Evolutionary conservation across 202 grass and related monocot genomes (phyloP), one percentile per base, ranked within the genome.

Genomic region (Schoenoplectus tabernaemontani): DNA sequence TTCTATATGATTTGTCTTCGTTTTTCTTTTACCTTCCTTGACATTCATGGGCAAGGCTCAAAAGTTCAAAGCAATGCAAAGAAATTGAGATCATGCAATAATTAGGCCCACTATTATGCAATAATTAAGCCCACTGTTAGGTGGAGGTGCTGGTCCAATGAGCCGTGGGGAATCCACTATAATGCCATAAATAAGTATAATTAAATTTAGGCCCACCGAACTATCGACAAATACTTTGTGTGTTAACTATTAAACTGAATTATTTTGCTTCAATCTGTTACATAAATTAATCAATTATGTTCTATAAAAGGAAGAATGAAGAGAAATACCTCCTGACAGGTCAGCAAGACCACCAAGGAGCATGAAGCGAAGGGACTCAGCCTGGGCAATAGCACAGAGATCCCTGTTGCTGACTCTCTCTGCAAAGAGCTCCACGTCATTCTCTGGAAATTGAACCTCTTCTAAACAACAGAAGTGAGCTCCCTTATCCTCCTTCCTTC

Each of bases 401-500:
- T 88, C 89, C 26, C 91, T 90, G 86, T 94, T 94, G 51, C 84
- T 84, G 24, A 96, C 89, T 83, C 91, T 91, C 85, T 95, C 89
- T 1, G 92, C 92, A 70, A 91, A 95, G 9, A 95, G 87, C 78
- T 95, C 89, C 3, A 96, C 92, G 23, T 89, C 89, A 47, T 91
- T 91, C 73, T 96, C 92, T 1, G 89, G 92, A 75, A 96, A 96
- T 96, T 89, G 87, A 96, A 96, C 54, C 92, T 81, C 85, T 96
- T 96, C 81, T 91, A 87, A 38, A 91, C 88, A n/a, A 91, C 92
- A 20, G 92, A 91, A 36, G 92, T 96, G 43, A 96, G 78, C 72
- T 96, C 89, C 72, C 92, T 86, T 28, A 96, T 91, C 83, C 92
- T 91, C 81, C 89, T 88, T 36, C 92, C 92, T 80, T 86, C 90